phyloP scores from a whole-genome alignment of 495 filamentous ascomycete genomes.

The Penicillium riverlandense region DNA sequence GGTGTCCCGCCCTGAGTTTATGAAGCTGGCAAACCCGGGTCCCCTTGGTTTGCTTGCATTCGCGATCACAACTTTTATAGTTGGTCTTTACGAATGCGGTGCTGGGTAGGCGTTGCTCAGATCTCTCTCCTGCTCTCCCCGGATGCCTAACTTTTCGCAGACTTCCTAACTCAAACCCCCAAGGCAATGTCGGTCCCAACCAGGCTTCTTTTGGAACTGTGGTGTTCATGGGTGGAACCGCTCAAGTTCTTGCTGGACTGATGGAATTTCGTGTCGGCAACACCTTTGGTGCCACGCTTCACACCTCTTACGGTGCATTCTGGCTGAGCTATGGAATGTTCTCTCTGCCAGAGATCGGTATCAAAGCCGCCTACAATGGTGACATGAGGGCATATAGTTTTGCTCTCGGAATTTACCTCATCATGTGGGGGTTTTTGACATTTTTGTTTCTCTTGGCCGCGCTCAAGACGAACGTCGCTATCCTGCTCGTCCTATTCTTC shows the following conservation, averaged over 20 bases:
- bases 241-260: constrained; percentile 3
- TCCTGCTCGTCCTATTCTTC: constrained; percentile 4
- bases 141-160: too few species aligned
- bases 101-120: too few species aligned
- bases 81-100: too few species aligned
- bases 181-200: background rate
- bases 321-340: constrained; percentile 11
- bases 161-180: too few species aligned
- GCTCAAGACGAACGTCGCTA: too few species aligned
- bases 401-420: constrained; percentile 9
- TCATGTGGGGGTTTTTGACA: constrained; percentile 12
- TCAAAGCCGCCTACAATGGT: constrained; percentile 5
- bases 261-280: constrained; percentile 12
- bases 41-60: too few species aligned
- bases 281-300: constrained; percentile 8
- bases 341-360: constrained; percentile 4
- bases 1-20: too few species aligned
- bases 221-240: constrained; percentile 9
- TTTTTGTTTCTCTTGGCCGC: constrained; percentile 3
- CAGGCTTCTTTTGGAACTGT: constrained; percentile 6
- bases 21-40: too few species aligned
- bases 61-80: too few species aligned
- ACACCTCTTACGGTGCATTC: constrained; percentile 10
- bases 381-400: constrained; percentile 3
- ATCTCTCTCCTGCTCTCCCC: too few species aligned